Percentiles rank a stretch among this genome's conserved stretches.
phyloP scores from a whole-genome alignment of 2,329 filamentous ascomycete genomes.

The Fusarium redolens region DNA sequence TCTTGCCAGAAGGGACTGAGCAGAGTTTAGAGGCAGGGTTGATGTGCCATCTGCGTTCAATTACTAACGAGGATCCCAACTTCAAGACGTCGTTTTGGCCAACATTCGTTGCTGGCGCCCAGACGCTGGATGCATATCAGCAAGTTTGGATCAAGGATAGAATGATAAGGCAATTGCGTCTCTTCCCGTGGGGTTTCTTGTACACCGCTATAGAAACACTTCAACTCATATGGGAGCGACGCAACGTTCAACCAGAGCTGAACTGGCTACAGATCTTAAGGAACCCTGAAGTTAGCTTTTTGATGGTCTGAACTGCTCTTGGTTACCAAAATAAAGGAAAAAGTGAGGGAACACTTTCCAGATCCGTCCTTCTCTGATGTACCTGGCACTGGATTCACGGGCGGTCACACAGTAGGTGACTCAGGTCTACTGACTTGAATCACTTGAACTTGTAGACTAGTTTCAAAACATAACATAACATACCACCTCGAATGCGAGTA shows the following conservation, averaged over 20 bases:
- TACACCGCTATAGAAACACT: constrained; percentile 13
- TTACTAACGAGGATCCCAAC: constrained; percentile 2
- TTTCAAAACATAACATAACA: no score
- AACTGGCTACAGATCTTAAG: constrained; percentile 9
- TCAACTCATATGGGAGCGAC: background rate
- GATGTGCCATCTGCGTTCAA: background rate
- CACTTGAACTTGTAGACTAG: no score
- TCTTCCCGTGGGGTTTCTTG: constrained; percentile 3
- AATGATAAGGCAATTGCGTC: background rate
- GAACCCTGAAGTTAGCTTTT: constrained; percentile 3
- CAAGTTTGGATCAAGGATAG: background rate
- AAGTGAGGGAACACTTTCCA: no score
- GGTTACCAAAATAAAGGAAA: no score
- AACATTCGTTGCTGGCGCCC: constrained; percentile 4
- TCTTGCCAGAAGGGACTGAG: background rate
- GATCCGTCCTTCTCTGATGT: no score
- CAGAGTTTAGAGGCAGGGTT: background rate
- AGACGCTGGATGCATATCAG: background rate
- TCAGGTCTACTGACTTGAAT: no score
- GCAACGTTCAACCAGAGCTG: background rate
- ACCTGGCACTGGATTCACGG: no score
- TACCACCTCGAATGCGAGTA: no score
- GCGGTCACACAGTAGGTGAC: no score
- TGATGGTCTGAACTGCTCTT: no score
- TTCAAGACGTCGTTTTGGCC: constrained; percentile 17